Evolutionary conservation across 208 protist species (phyloP), one percentile per base, ranked within the genome.

Genomic region (Wallacemonas sp.): DNA sequence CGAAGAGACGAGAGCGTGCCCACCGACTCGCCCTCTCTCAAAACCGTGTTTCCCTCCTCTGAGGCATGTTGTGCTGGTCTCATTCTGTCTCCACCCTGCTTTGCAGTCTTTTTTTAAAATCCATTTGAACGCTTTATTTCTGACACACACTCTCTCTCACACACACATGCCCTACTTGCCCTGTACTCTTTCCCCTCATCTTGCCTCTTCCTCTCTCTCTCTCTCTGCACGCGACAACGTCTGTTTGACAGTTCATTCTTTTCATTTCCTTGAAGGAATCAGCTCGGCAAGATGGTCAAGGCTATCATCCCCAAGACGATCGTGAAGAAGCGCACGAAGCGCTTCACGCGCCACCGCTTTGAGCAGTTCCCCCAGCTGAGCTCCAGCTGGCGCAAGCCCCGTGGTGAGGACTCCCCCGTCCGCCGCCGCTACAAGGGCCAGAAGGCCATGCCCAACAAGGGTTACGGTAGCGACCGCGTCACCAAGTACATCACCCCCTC

Each of bases 401-500:
- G 96, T 56, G 99, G 99, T 98, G 98, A 99, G 87, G 99, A 99
- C 93, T 98, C 94, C 38, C 84, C 93, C 57, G 91, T 99, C 48
- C 98, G 99, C 77, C 88, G 98, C 66, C 90, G 94, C 83, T 99
- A 98, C 89, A 97, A 95, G 86, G 99, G 98, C 70, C 76, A 96
- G 74, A 96, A 97, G 75, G 76, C 80, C 26, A 98, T 99, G 97
- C 96, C 98, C 61, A 98, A 98, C 74, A 98, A 99, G 81, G 99
- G 99, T 87, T 99, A 99, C 72, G 98, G 99, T 46, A 98, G 96
- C 85, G 94, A 98, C 87, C 98, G 96, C 80, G 85, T 75, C 63
- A 99, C 97, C 69, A 94, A 96, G 75, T 97, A 99, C 89, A 88
- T 98, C 72, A 90, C 92, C 61, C 98, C 98, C 27, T 95, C 97